Evolutionary conservation across 192 early-diverging fungal species (phyloP), one percentile per base, ranked within the genome.

Genomic region (Chytriomyces confervae): DNA sequence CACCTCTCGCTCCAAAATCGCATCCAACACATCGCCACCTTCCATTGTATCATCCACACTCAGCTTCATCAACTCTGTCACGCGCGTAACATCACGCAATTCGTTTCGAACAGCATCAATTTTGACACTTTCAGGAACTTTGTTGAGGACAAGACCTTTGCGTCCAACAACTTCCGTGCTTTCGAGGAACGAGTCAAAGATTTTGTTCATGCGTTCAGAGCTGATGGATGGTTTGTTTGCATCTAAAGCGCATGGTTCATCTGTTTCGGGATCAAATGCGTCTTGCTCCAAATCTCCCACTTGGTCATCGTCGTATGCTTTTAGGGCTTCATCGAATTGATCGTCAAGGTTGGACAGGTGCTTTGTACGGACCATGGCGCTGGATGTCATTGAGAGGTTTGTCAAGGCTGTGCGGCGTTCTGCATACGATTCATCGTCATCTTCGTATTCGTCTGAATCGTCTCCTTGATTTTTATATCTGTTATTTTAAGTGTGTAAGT

Each of bases 311-410:
- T 80, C 82, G 78, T 85, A 86, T 76, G 68, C 79, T 57, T 77
- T 78, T 44, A 85, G 69, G 36, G 95, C 82, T 81, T 91, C 84
- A 77, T 99, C 97, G 84, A 97, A 99, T 75, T 91, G 92, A 75
- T 97, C 95, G 88, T 99, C 97, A 61, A 99, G 83, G 20, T 95
- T 85, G 7, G 92, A 93, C 24, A 99, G 85, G 73, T 96, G 91
- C 53, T 92, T 91, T 80, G 96, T 98, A 81, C 97, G 91, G 84
- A 91, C 93, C 94, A 98, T 93, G 53, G 92, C 91, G 6, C 95
- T 95, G 18, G 96, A 96, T 1, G 95, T 92, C 94, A 98, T 95
- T 9, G 96, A 97, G 44, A 93, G 91, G 20, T 86, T 85, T 2
- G 87, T 84, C 23, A 79, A 62, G 6, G 80, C 82, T 11, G 82